Evolutionary conservation across 257 asterid species (phyloP), one percentile per base, ranked within the genome.

Genomic region (Fraxinus anomala): DNA sequence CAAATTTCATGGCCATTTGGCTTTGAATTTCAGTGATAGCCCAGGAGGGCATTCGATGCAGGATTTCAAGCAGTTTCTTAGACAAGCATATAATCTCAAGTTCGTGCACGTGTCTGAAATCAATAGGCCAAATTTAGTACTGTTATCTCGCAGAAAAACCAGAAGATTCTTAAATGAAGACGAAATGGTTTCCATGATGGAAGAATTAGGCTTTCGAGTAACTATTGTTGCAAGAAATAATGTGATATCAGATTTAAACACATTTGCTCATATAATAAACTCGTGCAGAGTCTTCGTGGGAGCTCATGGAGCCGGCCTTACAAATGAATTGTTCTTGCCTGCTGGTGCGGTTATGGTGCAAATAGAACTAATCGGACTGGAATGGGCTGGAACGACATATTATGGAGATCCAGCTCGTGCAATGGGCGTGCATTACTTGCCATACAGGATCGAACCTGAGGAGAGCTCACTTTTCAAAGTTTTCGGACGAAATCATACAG

Each of bases 231-330:
- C 40, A 31, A 74, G 79, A 68, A 89, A 88, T 16, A 80, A 72
- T 10, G 68, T 44, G 71, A 75, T 87, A 19, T 79, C 90, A 34
- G 87, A 87, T 80, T 80, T 87, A 1, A 84, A 88, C 12, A 84
- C 56, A 70, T 79, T 86, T 17, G 83, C 86, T 42, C 76, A 78
- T 16, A 40, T 75, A 61, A 83, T 89, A 1, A 89, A 89, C 63
- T 74, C 89, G 14, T 87, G 91, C 40, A 88, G 87, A 61, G 94
- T 88, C 37, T 36, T 89, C 81, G 66, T 88, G 26, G 91, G 94
- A 19, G 91, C 81, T 16, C 94, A 89, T 30, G 92, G 94, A 40
- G 91, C 94, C 37, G 92, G 89, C 65, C 33, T 89, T 82, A 88
- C 94, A 14, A 87, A 89, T 77, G 86, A 83, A 69, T 76, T 89